Conservation (phyloP, 306 rosid species). For the Vicia villosa region DNA sequence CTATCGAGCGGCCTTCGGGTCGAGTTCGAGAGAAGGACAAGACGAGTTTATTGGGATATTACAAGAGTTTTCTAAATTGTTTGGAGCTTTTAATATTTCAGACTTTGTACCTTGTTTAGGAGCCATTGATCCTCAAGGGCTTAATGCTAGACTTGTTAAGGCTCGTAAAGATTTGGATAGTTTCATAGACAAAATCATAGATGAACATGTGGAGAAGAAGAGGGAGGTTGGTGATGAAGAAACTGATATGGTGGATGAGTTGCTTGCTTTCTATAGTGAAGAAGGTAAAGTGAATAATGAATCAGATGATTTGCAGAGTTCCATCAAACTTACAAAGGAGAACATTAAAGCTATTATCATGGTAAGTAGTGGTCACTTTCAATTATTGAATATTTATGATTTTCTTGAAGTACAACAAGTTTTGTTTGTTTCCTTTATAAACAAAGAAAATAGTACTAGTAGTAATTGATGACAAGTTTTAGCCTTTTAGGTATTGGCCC, state of each 20-base stretch:
- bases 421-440: no score
- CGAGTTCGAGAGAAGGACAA: slow-evolving; percentile 59
- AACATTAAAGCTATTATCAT: slow-evolving; percentile 92
- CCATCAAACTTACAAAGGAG: slow-evolving; percentile 74
- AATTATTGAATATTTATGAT: background rate
- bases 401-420: background rate
- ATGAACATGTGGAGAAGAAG: slow-evolving; percentile 56
- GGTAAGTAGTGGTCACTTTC: slow-evolving; percentile 41
- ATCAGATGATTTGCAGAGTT: slow-evolving; percentile 46
- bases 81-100: slow-evolving; percentile 80
- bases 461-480: no score
- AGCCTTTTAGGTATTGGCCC: no score
- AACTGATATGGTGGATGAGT: slow-evolving; percentile 85
- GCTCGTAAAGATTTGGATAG: slow-evolving; percentile 62
- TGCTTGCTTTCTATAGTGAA: slow-evolving; percentile 70
- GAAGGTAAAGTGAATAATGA: slow-evolving; percentile 42
- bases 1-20: slow-evolving; percentile 82
- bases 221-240: slow-evolving; percentile 25
- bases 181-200: slow-evolving; percentile 71
- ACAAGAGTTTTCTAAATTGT: slow-evolving; percentile 80
- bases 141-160: slow-evolving; percentile 51
- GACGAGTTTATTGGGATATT: slow-evolving; percentile 74
- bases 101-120: slow-evolving; percentile 70
- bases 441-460: no score
- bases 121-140: slow-evolving; percentile 70